phyloP scores from a whole-genome alignment of 805 yeast species.

The Saturnispora gosingensis region DNA sequence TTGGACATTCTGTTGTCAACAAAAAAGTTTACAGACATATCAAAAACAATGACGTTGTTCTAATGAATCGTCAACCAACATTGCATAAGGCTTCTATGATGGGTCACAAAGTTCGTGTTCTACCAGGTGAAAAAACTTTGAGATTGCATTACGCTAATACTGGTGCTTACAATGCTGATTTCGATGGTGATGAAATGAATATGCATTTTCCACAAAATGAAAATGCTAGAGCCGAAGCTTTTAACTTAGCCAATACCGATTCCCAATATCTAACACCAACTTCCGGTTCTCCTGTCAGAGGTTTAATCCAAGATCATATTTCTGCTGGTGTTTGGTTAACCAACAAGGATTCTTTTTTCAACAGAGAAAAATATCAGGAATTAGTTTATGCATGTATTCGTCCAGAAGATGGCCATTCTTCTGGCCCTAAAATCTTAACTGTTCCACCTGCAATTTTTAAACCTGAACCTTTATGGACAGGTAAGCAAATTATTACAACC shows the following conservation, averaged over 20 bases:
- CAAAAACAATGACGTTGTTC: constrained; percentile 86
- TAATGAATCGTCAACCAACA: constrained; percentile 99
- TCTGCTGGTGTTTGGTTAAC: constrained; percentile 99
- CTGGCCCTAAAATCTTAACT: constrained; percentile 55
- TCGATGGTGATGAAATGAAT: constrained; percentile 99
- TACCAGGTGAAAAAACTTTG: constrained; percentile 95
- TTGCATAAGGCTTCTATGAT: constrained; percentile 99
- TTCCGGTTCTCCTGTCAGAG: constrained; percentile 96
- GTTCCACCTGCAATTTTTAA: constrained; percentile 84
- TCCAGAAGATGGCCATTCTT: constrained; percentile 95
- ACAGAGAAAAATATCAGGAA: constrained; percentile 88
- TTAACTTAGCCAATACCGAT: constrained; percentile 91
- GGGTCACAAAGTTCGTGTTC: constrained; percentile 96
- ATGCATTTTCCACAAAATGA: constrained; percentile 99
- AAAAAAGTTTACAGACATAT: constrained; percentile 94
- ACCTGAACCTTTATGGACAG: constrained; percentile 94
- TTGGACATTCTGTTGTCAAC: constrained; percentile 55
- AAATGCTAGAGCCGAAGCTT: constrained; percentile 93
- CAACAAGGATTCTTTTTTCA: constrained; percentile 82
- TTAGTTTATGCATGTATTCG: constrained; percentile 87
- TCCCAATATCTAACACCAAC: constrained; percentile 97
- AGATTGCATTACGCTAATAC: constrained; percentile 97
- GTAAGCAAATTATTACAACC: constrained; percentile 94
- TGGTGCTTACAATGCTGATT: constrained; percentile 98
- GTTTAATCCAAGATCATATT: constrained; percentile 97